Evolutionary conservation across 2,329 filamentous ascomycete genomes (phyloP).

Genomic region (Epichloe amarillans): DNA sequence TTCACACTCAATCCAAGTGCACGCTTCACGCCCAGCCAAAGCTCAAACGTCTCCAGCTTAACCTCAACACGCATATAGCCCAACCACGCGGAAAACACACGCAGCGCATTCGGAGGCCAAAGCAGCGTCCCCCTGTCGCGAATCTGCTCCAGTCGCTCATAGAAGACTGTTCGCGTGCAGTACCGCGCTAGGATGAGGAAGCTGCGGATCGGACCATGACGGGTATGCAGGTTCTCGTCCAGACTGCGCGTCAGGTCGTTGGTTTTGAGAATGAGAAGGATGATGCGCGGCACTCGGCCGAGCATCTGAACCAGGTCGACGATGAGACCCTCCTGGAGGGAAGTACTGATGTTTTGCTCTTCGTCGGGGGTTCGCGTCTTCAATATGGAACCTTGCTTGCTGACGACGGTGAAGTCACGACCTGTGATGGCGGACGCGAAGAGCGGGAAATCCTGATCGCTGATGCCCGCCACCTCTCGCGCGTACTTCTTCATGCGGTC

Average conservation of each 20-base stretch:
- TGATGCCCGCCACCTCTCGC: conserved; percentile 76
- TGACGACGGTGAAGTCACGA: conserved; percentile 71
- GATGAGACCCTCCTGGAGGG: conserved; percentile 76
- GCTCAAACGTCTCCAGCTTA: conserved; percentile 50
- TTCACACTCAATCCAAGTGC: conserved; percentile 21
- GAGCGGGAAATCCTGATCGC: conserved; percentile 79
- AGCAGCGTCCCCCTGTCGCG: conserved; percentile 38
- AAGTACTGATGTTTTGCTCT: conserved; percentile 73
- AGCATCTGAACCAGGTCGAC: conserved; percentile 80
- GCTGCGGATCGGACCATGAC: conserved; percentile 48
- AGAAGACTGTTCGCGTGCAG: conserved; percentile 51
- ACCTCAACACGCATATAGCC: conserved; percentile 46
- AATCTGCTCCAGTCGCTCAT: conserved; percentile 50
- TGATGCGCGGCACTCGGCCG: conserved; percentile 78
- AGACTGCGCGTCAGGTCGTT: conserved; percentile 91
- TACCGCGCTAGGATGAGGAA: conserved; percentile 59
- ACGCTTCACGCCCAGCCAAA: conserved; percentile 44
- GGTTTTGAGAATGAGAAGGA: conserved; percentile 90
- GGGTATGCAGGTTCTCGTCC: conserved; percentile 77
- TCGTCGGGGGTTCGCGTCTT: conserved; percentile 56
- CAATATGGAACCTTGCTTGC: conserved; percentile 41
- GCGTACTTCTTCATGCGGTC: conserved; percentile 77
- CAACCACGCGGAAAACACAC: conserved; percentile 42
- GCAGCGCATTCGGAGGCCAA: conserved; percentile 42
- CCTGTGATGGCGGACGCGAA: conserved; percentile 96